phyloP scores from a whole-genome alignment of 2,329 filamentous ascomycete species.

The Cladorrhinum sp. region DNA sequence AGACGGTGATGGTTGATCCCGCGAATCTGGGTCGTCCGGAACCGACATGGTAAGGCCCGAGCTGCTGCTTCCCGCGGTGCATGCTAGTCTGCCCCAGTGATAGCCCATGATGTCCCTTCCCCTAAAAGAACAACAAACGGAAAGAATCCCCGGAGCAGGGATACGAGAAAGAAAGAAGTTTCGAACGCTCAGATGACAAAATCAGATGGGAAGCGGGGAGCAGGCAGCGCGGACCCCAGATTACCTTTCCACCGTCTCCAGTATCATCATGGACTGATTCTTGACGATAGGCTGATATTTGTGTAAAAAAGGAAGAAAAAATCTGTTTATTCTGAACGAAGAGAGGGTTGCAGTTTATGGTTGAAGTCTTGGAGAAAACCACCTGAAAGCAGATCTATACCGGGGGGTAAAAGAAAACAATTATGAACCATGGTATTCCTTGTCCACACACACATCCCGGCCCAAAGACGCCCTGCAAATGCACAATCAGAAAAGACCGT shows the following conservation, averaged over 20 bases:
- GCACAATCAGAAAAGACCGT: slow-evolving; percentile 18
- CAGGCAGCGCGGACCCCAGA: neutral
- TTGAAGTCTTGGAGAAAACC: slow-evolving; percentile 12
- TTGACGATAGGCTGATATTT: neutral
- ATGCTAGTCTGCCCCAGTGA: slow-evolving; percentile 6
- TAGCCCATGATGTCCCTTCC: slow-evolving; percentile 11
- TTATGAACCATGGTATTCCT: slow-evolving; percentile 29
- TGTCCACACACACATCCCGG: slow-evolving; percentile 21
- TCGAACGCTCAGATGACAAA: neutral
- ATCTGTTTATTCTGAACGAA: neutral
- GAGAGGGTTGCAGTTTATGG: neutral
- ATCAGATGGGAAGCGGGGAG: neutral
- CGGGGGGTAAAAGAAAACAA: slow-evolving; percentile 15
- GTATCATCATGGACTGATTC: neutral
- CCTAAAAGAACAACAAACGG: slow-evolving; percentile 5
- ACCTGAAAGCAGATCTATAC: slow-evolving; percentile 26
- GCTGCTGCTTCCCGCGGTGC: slow-evolving; percentile 20
- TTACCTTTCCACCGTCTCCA: neutral
- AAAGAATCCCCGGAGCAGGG: neutral
- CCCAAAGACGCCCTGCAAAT: slow-evolving; percentile 30
- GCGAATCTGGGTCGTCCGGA: neutral
- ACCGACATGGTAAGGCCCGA: neutral
- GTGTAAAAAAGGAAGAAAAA: neutral
- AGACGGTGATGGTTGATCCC: neutral
- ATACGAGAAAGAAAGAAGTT: neutral